Evolutionary conservation across 2,329 filamentous ascomycete genomes (phyloP).

Genomic region (Cordyceps fumosorosea): DNA sequence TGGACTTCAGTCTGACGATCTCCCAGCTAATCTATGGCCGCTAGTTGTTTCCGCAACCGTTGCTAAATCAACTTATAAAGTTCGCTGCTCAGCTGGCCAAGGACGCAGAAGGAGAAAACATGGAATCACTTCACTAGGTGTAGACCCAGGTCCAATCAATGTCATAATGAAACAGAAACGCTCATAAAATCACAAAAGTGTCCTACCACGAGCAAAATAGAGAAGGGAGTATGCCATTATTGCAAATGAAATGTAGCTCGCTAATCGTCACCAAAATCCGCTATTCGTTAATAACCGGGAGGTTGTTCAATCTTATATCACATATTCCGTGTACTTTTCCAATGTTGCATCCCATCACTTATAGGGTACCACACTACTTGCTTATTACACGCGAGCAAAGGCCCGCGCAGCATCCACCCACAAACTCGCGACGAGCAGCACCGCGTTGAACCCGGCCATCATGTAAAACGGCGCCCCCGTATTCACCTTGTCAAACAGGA

Average conservation of each 20-base stretch:
- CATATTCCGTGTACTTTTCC: too few species aligned
- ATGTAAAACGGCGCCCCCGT: slow-evolving; percentile 84
- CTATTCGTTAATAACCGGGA: too few species aligned
- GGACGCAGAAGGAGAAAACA: too few species aligned
- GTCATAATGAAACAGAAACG: too few species aligned
- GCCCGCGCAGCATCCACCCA: slow-evolving; percentile 41
- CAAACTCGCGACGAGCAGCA: slow-evolving; percentile 55
- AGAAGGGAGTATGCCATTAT: not conserved
- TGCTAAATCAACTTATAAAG: not conserved
- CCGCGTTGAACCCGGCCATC: slow-evolving; percentile 81
- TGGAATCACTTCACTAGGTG: too few species aligned
- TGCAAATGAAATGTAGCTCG: too few species aligned
- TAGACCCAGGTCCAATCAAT: too few species aligned
- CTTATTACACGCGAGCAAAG: slow-evolving; percentile 23
- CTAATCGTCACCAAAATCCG: too few species aligned
- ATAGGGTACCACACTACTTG: not conserved
- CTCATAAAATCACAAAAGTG: too few species aligned
- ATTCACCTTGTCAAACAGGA: slow-evolving; percentile 71
- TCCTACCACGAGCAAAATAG: not conserved
- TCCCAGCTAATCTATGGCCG: slow-evolving; percentile 2
- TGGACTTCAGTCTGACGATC: slow-evolving; percentile 1
- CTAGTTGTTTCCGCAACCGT: not conserved
- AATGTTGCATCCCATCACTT: too few species aligned
- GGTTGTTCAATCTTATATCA: too few species aligned
- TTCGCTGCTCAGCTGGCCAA: not conserved